Evolutionary conservation across 2,329 filamentous ascomycete genomes (phyloP).

Genomic region (Lasiodiplodia gonubiensis): DNA sequence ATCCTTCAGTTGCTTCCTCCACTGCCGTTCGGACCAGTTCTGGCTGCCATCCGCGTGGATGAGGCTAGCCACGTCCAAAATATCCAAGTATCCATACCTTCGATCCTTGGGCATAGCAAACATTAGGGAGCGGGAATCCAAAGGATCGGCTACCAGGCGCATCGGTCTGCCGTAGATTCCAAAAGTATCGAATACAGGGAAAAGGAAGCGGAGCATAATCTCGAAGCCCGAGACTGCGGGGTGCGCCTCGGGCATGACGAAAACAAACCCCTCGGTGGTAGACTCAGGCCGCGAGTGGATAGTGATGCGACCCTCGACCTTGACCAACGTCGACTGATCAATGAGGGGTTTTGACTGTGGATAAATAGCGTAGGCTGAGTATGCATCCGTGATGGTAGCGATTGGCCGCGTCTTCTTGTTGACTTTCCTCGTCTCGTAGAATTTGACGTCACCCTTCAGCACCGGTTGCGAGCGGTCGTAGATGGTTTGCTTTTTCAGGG

Average conservation of each 20-base stretch:
- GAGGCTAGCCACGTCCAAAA: slow-evolving; percentile 79
- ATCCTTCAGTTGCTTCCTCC: slow-evolving; percentile 88
- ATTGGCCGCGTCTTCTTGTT: slow-evolving; percentile 91
- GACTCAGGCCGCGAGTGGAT: slow-evolving; percentile 81
- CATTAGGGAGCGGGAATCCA: slow-evolving; percentile 91
- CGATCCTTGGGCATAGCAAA: slow-evolving; percentile 93
- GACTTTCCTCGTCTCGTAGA: slow-evolving; percentile 89
- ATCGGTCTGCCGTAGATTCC: slow-evolving; percentile 87
- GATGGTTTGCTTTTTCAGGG: slow-evolving; percentile 77
- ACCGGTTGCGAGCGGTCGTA: slow-evolving; percentile 76
- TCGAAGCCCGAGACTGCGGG: slow-evolving; percentile 94
- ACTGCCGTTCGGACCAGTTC: slow-evolving; percentile 83
- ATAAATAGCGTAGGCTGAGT: slow-evolving; percentile 93
- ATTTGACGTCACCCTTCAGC: slow-evolving; percentile 88
- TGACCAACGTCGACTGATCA: slow-evolving; percentile 90
- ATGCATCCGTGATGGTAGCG: slow-evolving; percentile 88
- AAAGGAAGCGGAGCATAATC: slow-evolving; percentile 90
- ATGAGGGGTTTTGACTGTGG: slow-evolving; percentile 93
- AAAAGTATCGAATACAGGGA: slow-evolving; percentile 94
- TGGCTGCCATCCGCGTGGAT: slow-evolving; percentile 79
- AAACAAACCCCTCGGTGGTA: slow-evolving; percentile 89
- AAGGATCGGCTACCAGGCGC: slow-evolving; percentile 82
- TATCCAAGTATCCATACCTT: slow-evolving; percentile 88
- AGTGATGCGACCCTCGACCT: slow-evolving; percentile 88
- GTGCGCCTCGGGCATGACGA: slow-evolving; percentile 94